phyloP scores from a whole-genome alignment of 2,329 filamentous ascomycete genomes.

The Clonostachys byssicola region DNA sequence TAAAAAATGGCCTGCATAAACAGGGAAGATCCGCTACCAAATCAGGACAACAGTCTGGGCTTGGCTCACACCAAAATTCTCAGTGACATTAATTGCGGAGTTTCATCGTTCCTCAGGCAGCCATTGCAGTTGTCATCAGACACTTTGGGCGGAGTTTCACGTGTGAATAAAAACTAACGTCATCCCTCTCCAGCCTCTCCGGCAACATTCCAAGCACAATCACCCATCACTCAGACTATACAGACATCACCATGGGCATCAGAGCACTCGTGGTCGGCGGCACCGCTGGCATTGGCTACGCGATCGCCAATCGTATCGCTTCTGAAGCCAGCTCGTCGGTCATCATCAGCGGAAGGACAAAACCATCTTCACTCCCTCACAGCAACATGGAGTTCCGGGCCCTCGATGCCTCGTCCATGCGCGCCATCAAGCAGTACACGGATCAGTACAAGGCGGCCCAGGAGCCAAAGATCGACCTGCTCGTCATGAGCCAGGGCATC shows the following conservation, averaged over 20 bases:
- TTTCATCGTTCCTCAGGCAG: too few species aligned
- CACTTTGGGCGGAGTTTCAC: too few species aligned
- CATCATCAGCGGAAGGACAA: slow-evolving; percentile 24
- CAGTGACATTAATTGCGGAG: too few species aligned
- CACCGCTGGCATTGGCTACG: slow-evolving; percentile 27
- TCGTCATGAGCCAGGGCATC: slow-evolving; percentile 32
- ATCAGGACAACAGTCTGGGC: too few species aligned
- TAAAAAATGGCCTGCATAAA: too few species aligned
- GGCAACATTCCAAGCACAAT: too few species aligned
- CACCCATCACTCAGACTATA: background rate
- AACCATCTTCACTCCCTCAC: slow-evolving; percentile 18
- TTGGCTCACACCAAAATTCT: too few species aligned
- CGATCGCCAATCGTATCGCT: slow-evolving; percentile 24
- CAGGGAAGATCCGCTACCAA: too few species aligned
- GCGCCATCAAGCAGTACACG: slow-evolving; percentile 23
- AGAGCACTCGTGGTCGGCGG: slow-evolving; percentile 26
- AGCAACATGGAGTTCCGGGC: slow-evolving; percentile 22
- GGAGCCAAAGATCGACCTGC: slow-evolving; percentile 24
- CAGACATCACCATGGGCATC: slow-evolving; percentile 4
- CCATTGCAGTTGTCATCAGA: too few species aligned
- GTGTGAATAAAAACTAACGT: too few species aligned
- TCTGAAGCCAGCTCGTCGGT: slow-evolving; percentile 14
- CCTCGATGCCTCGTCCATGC: slow-evolving; percentile 26
- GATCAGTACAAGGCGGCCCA: slow-evolving; percentile 13
- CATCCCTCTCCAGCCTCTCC: too few species aligned